These are phyloP conservation scores for Triadica sebifera DNA, from an alignment of 345 rosid species.

Conservation along the genomic window DNA sequence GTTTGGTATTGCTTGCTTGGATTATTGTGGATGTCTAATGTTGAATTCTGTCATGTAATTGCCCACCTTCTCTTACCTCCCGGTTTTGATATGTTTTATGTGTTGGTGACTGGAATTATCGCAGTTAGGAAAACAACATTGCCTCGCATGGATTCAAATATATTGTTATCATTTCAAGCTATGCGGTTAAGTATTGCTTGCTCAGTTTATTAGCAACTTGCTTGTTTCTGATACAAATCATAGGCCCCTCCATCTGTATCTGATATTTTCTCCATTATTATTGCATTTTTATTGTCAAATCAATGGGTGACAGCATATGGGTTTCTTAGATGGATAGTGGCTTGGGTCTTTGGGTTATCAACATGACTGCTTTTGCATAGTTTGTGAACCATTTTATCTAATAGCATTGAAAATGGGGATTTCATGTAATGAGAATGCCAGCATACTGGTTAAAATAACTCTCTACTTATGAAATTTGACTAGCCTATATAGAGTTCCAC, in stretches of 20 bases:
- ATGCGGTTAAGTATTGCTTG: not conserved
- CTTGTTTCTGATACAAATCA: slow-evolving; percentile 10
- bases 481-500: no score
- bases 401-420: no score
- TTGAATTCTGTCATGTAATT: slow-evolving; percentile 22
- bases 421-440: no score
- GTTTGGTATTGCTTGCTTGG: slow-evolving; percentile 34
- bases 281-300: not conserved
- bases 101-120: slow-evolving; percentile 28
- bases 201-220: not conserved
- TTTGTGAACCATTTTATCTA: no score
- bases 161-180: slow-evolving; percentile 3
- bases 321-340: no score
- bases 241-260: not conserved
- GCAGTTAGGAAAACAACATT: slow-evolving; percentile 20
- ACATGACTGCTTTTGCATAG: not conserved
- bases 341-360: not conserved
- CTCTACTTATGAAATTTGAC: no score
- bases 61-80: slow-evolving; percentile 21
- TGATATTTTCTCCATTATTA: not conserved
- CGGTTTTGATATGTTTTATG: slow-evolving; percentile 34
- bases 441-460: no score
- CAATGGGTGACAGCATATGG: no score
- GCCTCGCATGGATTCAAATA: slow-evolving; percentile 18
- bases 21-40: slow-evolving; percentile 30